Percentiles rank a stretch among this genome's conserved stretches.
Evolutionary conservation across 176 grass and related monocot species (phyloP).

Genomic region (Leersia perrieri): DNA sequence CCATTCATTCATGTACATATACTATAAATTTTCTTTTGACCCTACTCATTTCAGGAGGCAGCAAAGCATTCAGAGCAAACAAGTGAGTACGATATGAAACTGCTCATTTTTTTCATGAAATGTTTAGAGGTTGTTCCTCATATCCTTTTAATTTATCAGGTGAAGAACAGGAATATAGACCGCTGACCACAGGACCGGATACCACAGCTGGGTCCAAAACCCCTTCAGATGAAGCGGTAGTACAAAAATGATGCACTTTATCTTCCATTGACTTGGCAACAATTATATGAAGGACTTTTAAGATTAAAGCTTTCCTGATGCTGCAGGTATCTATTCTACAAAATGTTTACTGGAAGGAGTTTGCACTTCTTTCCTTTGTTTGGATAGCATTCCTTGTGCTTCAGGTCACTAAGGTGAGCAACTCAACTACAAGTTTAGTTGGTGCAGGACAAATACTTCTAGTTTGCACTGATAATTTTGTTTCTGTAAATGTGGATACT

Average conservation of each 20-base stretch:
- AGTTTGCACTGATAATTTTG: background rate
- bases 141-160: slow-evolving; percentile 4
- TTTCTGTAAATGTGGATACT: background rate
- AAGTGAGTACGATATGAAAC: slow-evolving; percentile 28
- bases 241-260: background rate
- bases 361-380: slow-evolving; percentile 62
- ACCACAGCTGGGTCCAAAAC: background rate
- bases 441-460: background rate
- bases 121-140: background rate
- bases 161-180: slow-evolving; percentile 48
- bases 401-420: slow-evolving; percentile 63
- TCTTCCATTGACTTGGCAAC: background rate
- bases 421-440: background rate
- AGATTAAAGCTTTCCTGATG: background rate
- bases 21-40: background rate
- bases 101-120: background rate
- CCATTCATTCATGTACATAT: background rate
- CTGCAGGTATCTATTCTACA: slow-evolving; percentile 57
- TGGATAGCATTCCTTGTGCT: slow-evolving; percentile 71
- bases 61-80: slow-evolving; percentile 14
- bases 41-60: slow-evolving; percentile 31
- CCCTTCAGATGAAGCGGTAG: slow-evolving; percentile 13
- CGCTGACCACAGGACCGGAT: slow-evolving; percentile 19
- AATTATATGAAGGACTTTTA: background rate
- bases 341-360: slow-evolving; percentile 75